Percentiles rank a stretch among this genome's conserved stretches.
These are phyloP conservation scores for Saccharomycopsis guyanensis DNA, from an alignment of 805 yeast genomes.

Conservation along the genomic window DNA sequence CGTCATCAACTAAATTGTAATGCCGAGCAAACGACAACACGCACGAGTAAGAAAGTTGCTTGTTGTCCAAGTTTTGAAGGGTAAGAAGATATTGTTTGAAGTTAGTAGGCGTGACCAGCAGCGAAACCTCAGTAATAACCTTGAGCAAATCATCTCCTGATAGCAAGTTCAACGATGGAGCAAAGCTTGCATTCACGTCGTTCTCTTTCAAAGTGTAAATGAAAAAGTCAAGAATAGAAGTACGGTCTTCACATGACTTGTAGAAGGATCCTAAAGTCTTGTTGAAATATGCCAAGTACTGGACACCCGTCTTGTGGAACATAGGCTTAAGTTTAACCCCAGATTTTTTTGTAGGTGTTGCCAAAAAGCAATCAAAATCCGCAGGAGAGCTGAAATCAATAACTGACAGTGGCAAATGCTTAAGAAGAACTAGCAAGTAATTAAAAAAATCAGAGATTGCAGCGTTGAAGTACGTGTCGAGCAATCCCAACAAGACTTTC, in stretches of 20 bases:
- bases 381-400: neutral
- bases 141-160: neutral
- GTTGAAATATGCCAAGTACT: neutral
- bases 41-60: neutral
- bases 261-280: neutral
- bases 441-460: conserved; percentile 1
- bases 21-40: neutral
- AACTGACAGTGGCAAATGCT: neutral
- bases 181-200: neutral
- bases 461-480: conserved; percentile 2
- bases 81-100: neutral
- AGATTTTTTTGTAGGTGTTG: neutral
- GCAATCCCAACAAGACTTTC: conserved; percentile 3
- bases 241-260: neutral
- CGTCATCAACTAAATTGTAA: neutral
- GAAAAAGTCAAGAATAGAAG: neutral
- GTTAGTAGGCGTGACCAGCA: neutral
- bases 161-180: neutral
- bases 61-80: neutral
- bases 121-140: neutral
- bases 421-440: neutral
- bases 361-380: conserved; percentile 4
- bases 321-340: neutral
- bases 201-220: neutral
- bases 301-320: neutral